phyloP scores from a whole-genome alignment of 371 early-diverging fungal species.

The Mortierella sp. region DNA sequence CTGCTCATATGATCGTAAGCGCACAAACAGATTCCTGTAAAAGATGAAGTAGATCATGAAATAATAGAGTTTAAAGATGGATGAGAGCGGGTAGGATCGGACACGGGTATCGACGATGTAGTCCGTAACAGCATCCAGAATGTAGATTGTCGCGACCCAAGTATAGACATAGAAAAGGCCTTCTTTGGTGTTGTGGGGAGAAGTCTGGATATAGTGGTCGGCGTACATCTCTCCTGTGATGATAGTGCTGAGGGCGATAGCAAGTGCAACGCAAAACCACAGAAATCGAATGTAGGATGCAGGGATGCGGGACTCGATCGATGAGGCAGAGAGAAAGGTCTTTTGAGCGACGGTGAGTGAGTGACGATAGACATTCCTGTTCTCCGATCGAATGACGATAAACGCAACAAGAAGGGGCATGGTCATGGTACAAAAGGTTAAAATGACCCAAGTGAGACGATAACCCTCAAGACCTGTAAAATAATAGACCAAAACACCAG shows the following conservation, averaged over 20 bases:
- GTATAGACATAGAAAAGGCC: conserved; percentile 79
- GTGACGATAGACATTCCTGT: conserved; percentile 61
- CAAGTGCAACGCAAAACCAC: conserved; percentile 78
- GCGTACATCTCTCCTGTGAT: conserved; percentile 80
- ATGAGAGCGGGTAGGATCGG: conserved; percentile 75
- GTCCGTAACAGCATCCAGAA: conserved; percentile 71
- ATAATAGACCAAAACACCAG: conserved; percentile 69
- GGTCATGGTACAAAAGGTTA: conserved; percentile 78
- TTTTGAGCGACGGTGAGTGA: conserved; percentile 61
- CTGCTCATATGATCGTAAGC: conserved; percentile 74
- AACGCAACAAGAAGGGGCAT: conserved; percentile 77
- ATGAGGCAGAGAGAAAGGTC: conserved; percentile 58
- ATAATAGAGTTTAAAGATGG: conserved; percentile 78
- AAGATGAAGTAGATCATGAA: conserved; percentile 85
- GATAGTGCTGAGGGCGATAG: conserved; percentile 72
- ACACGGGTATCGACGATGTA: conserved; percentile 75
- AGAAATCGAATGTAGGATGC: conserved; percentile 78
- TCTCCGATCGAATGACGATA: conserved; percentile 67
- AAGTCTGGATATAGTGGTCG: conserved; percentile 61
- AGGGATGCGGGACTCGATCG: conserved; percentile 69
- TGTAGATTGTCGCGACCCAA: conserved; percentile 77
- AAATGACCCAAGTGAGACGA: conserved; percentile 74
- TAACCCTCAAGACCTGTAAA: conserved; percentile 61
- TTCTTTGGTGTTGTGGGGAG: conserved; percentile 69
- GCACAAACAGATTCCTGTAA: conserved; percentile 81